Conservation (phyloP, 1,139 yeast genomes). For the Yamadazyma atmosphaerica region DNA sequence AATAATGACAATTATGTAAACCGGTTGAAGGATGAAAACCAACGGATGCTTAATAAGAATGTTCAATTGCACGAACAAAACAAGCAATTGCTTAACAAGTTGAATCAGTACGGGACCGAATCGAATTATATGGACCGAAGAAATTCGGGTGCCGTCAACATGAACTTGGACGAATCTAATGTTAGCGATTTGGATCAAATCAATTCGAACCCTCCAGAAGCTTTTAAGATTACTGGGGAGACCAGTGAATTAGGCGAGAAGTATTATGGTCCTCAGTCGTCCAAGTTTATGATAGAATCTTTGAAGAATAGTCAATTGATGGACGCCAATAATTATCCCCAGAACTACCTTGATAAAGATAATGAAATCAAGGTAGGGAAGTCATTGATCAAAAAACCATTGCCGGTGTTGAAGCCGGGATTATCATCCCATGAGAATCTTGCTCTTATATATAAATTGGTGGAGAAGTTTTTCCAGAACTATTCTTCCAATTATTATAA, state of each 20-base stretch:
- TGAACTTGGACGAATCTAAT: slow-evolving; percentile 1
- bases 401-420: slow-evolving; percentile 27
- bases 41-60: slow-evolving; percentile 21
- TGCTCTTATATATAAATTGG: slow-evolving; percentile 26
- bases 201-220: slow-evolving; percentile 1
- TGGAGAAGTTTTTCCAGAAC: slow-evolving; percentile 32
- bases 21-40: slow-evolving; percentile 21
- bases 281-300: slow-evolving; percentile 44
- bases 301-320: slow-evolving; percentile 20
- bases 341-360: slow-evolving; percentile 16
- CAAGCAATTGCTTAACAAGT: slow-evolving; percentile 9
- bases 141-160: background rate
- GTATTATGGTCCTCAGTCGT: slow-evolving; percentile 53
- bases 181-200: background rate
- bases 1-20: slow-evolving; percentile 11
- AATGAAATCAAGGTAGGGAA: slow-evolving; percentile 12
- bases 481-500: slow-evolving; percentile 28
- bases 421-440: slow-evolving; percentile 26
- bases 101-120: slow-evolving; percentile 12
- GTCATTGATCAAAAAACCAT: slow-evolving; percentile 27
- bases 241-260: slow-evolving; percentile 35
- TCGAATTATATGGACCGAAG: slow-evolving; percentile 8
- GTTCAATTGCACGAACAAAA: slow-evolving; percentile 17
- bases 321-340: slow-evolving; percentile 13
- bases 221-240: slow-evolving; percentile 20